Base-by-base conservation (phyloP, 306 rosid genomes). In the Quercus gilva region DNA sequence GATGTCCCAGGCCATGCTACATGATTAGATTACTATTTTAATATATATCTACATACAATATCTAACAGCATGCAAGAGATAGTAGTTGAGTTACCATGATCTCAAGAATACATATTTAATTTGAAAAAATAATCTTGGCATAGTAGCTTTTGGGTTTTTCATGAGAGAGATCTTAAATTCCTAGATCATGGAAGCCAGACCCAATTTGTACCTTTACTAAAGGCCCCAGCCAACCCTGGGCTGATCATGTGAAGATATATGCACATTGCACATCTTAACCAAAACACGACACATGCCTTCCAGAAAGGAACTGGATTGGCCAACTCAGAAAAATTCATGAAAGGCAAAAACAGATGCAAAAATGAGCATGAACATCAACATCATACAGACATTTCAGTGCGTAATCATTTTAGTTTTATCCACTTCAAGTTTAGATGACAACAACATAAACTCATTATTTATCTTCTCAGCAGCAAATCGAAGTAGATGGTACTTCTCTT, bases 1-100 rank as follows among this genome's bases (percentile, higher is more conserved):
- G 43, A 79, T 45, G 78, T 79, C 71, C 69, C 57, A 20, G 51
- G 53, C 55, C 81, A 71, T 63, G 70, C n/a, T 58, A 57, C 60
- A 60, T 74, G 73, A 74, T 81, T 61, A 83, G 83, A 71, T 71
- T 49, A 71, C 45, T 51, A 26, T 21, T 25, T 26, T 57, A 21
- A 29, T 17, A 26, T 55, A 57, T 61, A 55, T 53, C 63, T 64
- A 52, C 17, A 33, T 29, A 45, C 51, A 75, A 63, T 67, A 11
- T 58, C 49, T 71, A 56, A 49, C 12, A 76, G 55, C 70, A 71
- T 70, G 28, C 76, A 78, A 56, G 60, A 72, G 71, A 79, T 51
- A 10, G 29, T 17, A 5, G 52, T 79, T 64, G 21, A 76, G 76
- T 73, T n/a, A 69, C 74, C 60, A 74, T 41, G 23, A 80, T 41